These are phyloP conservation scores for Carnegiea gigantea DNA, from an alignment of 179 eudicot species.

Conservation along the genomic window DNA sequence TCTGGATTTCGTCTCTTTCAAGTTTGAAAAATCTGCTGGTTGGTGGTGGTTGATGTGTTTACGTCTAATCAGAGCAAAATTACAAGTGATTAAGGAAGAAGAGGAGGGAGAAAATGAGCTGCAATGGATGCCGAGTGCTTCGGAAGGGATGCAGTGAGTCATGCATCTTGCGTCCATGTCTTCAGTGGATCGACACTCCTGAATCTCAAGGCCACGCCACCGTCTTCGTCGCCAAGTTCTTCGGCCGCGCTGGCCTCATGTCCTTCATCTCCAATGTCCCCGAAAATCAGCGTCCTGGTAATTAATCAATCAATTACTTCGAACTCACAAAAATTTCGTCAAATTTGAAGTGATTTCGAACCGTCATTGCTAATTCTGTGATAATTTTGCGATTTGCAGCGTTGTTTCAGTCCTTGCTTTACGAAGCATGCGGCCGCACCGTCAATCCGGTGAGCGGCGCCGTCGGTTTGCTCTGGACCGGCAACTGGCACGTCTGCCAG, in stretches of 20 bases:
- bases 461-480: conserved; percentile 52
- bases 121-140: conserved; percentile 84
- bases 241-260: conserved; percentile 80
- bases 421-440: conserved; percentile 68
- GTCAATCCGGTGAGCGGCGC: conserved; percentile 68
- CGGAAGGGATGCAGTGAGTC: conserved; percentile 77
- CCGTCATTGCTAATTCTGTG: not conserved
- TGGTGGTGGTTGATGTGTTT: not conserved
- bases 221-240: conserved; percentile 81
- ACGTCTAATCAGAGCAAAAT: not conserved
- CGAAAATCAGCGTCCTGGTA: conserved; percentile 60
- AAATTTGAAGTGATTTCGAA: not conserved
- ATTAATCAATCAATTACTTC: not conserved
- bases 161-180: conserved; percentile 69
- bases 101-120: conserved; percentile 55
- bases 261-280: conserved; percentile 77
- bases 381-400: conserved; percentile 30
- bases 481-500: conserved; percentile 65
- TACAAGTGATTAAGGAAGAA: conserved; percentile 18
- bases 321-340: not conserved
- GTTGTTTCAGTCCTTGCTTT: conserved; percentile 54
- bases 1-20: not conserved
- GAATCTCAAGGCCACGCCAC: conserved; percentile 83
- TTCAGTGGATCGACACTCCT: conserved; percentile 63
- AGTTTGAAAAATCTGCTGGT: not conserved